Conservation (phyloP, 1,139 yeast genomes). For the Yamadazyma oceani region DNA sequence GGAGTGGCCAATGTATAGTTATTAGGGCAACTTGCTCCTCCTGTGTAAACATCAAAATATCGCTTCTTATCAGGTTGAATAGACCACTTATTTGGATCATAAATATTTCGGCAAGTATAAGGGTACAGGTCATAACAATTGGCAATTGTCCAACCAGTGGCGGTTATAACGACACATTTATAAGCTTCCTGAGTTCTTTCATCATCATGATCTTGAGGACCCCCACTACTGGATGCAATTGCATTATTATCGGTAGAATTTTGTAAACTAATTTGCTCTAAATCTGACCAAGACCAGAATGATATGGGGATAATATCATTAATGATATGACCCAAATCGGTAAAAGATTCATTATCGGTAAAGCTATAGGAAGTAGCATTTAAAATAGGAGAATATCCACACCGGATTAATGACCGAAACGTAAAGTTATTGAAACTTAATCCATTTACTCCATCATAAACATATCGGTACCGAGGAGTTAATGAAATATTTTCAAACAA, state of each 20-base stretch:
- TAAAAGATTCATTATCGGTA: conserved; percentile 14
- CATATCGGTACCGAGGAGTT: conserved; percentile 38
- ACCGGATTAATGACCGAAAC: conserved; percentile 37
- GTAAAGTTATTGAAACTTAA: conserved; percentile 30
- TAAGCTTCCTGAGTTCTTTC: conserved; percentile 32
- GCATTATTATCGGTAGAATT: conserved; percentile 5
- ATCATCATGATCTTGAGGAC: conserved; percentile 1
- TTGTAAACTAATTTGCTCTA: conserved; percentile 2
- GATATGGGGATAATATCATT: conserved; percentile 27
- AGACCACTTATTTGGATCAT: conserved; percentile 48
- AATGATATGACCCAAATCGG: conserved; percentile 18
- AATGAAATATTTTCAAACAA: conserved; percentile 19
- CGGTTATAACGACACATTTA: conserved; percentile 59
- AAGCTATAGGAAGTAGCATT: conserved; percentile 32
- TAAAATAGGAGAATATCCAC: conserved; percentile 66
- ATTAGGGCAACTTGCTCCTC: conserved; percentile 42
- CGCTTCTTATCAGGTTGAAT: conserved; percentile 33
- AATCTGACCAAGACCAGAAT: conserved; percentile 61
- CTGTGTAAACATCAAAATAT: conserved; percentile 53
- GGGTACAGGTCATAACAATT: conserved; percentile 60
- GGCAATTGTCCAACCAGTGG: conserved; percentile 55
- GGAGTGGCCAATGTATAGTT: conserved; percentile 61
- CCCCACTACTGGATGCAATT: conserved; percentile 4
- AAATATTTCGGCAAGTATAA: conserved; percentile 55
- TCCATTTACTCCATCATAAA: conserved; percentile 28